These are phyloP conservation scores for Tulasnella sp. DNA, from an alignment of 768 basidiomycete genomes.

Conservation along the genomic window DNA sequence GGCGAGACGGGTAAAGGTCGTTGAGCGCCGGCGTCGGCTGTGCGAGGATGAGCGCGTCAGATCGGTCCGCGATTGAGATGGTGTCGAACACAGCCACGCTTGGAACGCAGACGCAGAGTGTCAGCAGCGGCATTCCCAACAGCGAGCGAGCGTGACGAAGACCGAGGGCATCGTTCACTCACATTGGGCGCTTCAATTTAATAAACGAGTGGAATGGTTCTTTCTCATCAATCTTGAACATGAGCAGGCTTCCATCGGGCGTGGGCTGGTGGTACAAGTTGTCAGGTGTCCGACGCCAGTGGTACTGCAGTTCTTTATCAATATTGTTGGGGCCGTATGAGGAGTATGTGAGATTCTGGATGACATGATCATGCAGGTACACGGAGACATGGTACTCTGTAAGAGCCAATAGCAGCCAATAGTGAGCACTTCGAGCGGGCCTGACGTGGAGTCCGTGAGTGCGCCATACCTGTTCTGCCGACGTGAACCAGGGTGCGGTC, in stretches of 20 bases:
- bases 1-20: slow-evolving; percentile 46
- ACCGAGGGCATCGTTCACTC: slow-evolving; percentile 22
- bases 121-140: neutral
- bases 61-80: slow-evolving; percentile 34
- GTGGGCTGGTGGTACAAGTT: slow-evolving; percentile 70
- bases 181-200: slow-evolving; percentile 58
- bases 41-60: slow-evolving; percentile 68
- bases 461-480: slow-evolving; percentile 47
- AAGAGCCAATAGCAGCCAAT: neutral
- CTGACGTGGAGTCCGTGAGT: neutral
- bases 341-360: slow-evolving; percentile 82
- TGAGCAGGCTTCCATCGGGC: slow-evolving; percentile 65
- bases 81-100: slow-evolving; percentile 83
- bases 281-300: slow-evolving; percentile 69
- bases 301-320: slow-evolving; percentile 57
- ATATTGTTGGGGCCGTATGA: slow-evolving; percentile 88
- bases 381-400: slow-evolving; percentile 87
- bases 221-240: slow-evolving; percentile 35
- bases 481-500: slow-evolving; percentile 42
- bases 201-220: slow-evolving; percentile 40
- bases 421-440: neutral
- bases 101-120: slow-evolving; percentile 9
- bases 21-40: slow-evolving; percentile 72
- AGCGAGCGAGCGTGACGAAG: neutral
- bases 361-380: slow-evolving; percentile 35